Evolutionary conservation across 345 rosid genomes (phyloP).

Genomic region (Mercurialis annua): DNA sequence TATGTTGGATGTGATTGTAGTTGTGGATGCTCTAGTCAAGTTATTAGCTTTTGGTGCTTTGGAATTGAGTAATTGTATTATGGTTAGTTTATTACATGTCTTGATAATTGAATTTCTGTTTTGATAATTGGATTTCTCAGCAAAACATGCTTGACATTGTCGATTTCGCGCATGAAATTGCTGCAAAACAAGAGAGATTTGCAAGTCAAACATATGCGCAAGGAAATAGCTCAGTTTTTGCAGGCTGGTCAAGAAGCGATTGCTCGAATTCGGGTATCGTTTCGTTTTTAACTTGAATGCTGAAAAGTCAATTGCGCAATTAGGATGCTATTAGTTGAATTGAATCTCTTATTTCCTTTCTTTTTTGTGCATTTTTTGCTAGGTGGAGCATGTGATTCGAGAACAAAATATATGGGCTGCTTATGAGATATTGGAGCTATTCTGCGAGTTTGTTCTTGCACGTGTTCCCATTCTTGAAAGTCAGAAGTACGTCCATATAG

Average conservation of each 20-base stretch:
- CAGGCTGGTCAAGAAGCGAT: slow-evolving; percentile 94
- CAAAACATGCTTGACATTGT: slow-evolving; percentile 76
- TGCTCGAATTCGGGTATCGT: slow-evolving; percentile 76
- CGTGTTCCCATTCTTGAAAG: slow-evolving; percentile 80
- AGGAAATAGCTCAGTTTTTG: slow-evolving; percentile 89
- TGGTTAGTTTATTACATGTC: background rate
- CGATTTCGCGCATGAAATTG: slow-evolving; percentile 77
- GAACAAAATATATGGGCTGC: slow-evolving; percentile 84
- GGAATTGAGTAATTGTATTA: background rate
- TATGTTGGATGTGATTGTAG: background rate
- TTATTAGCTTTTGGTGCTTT: background rate
- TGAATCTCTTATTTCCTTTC: background rate
- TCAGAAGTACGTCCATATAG: slow-evolving; percentile 53
- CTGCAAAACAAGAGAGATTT: slow-evolving; percentile 89
- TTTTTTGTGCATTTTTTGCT: background rate
- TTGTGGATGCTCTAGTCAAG: background rate
- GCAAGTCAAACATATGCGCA: slow-evolving; percentile 87
- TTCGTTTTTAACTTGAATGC: background rate
- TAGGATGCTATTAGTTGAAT: slow-evolving; percentile 7
- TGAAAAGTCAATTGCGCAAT: background rate
- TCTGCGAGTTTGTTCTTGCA: slow-evolving; percentile 88
- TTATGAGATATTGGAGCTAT: slow-evolving; percentile 80
- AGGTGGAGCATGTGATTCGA: slow-evolving; percentile 96
- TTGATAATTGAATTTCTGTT: no score
- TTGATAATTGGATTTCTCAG: slow-evolving; percentile 36